Evolutionary conservation across 176 grass and related monocot species (phyloP), one percentile per base, ranked within the genome.

Genomic region (Ensete glaucum): DNA sequence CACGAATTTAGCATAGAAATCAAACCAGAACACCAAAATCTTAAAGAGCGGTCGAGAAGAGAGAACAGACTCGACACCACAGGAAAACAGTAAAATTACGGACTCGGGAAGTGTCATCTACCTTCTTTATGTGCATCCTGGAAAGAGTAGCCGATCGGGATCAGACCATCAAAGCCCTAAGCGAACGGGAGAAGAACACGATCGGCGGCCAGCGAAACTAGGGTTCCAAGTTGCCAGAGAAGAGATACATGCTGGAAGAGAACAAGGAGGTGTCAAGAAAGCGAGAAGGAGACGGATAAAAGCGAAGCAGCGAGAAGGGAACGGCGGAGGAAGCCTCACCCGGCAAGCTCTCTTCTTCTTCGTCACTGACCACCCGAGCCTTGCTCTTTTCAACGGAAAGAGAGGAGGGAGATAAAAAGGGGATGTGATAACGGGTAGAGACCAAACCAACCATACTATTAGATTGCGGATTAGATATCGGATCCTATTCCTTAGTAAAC

Each of bases 81-180:
- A 9, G 22, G 14, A 50, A 72, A 81, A 16, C n/a, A 54, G 8
- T 1, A 51, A 82, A 15, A 56, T 67, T 62, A 54, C 56, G 20
- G 34, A 65, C 16, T 51, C 0, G 25, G 17, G 3, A 11, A 68
- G 58, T 11, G 78, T 24, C 69, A 25, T 34, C 24, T 85, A 90
- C 93, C 88, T 90, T 92, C 83, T 97, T 97, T 62, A 97, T 97
- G 76, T 93, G 88, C 93, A 97, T 97, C 51, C 50, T 55, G 21
- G 0, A 78, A 62, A 27, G 1, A 71, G 3, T 7, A 51, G 19
- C 9, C 43, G 11, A 19, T 70, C 67, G 5, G 22, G 12, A 3
- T 25, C 25, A 25, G 10, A 27, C 20, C 63, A 65, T 26, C 63
- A 11, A 22, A 65, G 63, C 12, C 21, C 63, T 65, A 22, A 22